Conservation (phyloP, 306 rosid genomes). For the Dalbergia cultrata region DNA sequence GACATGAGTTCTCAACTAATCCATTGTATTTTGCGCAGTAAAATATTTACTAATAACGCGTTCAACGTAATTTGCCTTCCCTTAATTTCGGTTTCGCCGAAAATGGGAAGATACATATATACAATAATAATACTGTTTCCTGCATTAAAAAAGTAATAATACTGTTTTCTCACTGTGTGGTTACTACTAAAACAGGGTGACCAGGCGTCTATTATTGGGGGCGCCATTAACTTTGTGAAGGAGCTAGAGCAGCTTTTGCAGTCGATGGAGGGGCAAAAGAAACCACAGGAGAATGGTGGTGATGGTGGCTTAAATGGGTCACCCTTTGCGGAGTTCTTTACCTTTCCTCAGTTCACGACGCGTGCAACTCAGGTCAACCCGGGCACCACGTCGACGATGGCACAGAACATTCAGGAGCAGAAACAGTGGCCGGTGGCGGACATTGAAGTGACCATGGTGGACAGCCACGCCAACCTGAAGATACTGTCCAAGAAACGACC, state of each 20-base stretch:
- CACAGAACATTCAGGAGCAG: conserved; percentile 39
- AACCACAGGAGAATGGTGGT: neutral
- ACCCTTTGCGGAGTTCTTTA: conserved; percentile 77
- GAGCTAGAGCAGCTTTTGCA: conserved; percentile 82
- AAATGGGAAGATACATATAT: neutral
- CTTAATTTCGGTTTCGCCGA: neutral
- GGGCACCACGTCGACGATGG: neutral
- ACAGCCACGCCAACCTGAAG: conserved; percentile 85
- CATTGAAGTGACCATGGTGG: conserved; percentile 91
- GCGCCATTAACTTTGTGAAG: conserved; percentile 93
- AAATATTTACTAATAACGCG: neutral
- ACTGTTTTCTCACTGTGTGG: neutral
- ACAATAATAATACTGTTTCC: neutral
- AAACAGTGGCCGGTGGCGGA: conserved; percentile 64
- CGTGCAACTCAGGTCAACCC: conserved; percentile 45
- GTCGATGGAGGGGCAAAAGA: conserved; percentile 62
- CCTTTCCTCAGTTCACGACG: conserved; percentile 84
- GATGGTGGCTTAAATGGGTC: neutral
- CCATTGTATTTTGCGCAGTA: neutral
- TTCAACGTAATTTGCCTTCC: neutral
- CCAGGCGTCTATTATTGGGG: conserved; percentile 95
- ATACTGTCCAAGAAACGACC: conserved; percentile 68
- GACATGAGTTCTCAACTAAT: conserved; percentile 27
- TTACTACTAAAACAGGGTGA: conserved; percentile 68
- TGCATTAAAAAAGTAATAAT: neutral